Evolutionary conservation across 495 filamentous ascomycete genomes (phyloP).

Genomic region (Monascus purpureus): DNA sequence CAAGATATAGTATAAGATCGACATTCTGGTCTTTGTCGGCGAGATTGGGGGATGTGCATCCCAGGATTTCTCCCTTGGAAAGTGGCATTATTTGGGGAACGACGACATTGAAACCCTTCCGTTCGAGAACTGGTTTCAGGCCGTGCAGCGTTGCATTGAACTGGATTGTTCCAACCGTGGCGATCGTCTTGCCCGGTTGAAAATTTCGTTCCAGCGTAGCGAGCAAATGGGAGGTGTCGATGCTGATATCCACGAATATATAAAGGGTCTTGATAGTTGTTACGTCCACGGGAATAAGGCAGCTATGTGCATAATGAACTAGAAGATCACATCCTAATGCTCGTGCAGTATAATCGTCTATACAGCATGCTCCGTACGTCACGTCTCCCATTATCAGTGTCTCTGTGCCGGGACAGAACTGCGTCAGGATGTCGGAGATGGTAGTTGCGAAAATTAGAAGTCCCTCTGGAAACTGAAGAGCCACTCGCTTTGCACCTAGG

Average conservation of each 20-base stretch:
- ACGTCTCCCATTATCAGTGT: constrained; percentile 99
- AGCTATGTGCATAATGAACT: constrained; percentile 95
- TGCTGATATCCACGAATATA: constrained; percentile 95
- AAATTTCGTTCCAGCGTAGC: constrained; percentile 86
- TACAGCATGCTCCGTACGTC: constrained; percentile 97
- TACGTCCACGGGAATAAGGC: constrained; percentile 87
- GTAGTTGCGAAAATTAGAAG: constrained; percentile 93
- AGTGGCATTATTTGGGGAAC: constrained; percentile 90
- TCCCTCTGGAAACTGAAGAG: constrained; percentile 92
- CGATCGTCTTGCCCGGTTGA: constrained; percentile 65
- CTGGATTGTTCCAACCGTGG: constrained; percentile 92
- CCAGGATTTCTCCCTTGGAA: constrained; percentile 86
- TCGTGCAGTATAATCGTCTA: constrained; percentile 94
- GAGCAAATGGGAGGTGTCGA: constrained; percentile 76
- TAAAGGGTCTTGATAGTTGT: constrained; percentile 94
- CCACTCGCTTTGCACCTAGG: constrained; percentile 61
- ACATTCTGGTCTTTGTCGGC: constrained; percentile 29
- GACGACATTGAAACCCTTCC: constrained; percentile 65
- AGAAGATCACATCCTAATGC: constrained; percentile 90
- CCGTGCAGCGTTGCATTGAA: constrained; percentile 95
- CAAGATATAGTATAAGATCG: constrained; percentile 81
- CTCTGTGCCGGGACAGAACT: constrained; percentile 81
- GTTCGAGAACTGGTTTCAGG: constrained; percentile 57
- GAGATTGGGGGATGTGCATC: constrained; percentile 81
- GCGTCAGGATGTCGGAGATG: constrained; percentile 90